Percentiles rank a stretch among this genome's conserved stretches.
phyloP scores from a whole-genome alignment of 805 yeast species.

The Ogataea paradorogensis region DNA sequence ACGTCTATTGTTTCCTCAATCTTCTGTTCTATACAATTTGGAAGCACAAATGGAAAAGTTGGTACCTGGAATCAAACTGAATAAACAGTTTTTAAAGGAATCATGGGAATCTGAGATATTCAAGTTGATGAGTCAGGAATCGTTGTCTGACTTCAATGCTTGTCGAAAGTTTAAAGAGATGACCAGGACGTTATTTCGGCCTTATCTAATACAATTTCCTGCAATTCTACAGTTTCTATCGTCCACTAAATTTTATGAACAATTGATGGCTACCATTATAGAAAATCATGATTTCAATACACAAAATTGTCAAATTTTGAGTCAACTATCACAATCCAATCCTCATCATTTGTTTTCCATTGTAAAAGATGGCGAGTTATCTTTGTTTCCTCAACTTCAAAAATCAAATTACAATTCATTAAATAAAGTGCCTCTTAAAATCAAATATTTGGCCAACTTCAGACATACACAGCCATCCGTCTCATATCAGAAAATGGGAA shows the following conservation, averaged over 20 bases:
- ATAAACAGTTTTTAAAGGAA: slow-evolving; percentile 1
- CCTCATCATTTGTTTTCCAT: neutral
- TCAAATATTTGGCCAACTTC: neutral
- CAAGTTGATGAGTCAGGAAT: slow-evolving; percentile 3
- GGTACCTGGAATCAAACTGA: slow-evolving; percentile 10
- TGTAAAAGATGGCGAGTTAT: neutral
- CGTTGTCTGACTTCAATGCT: slow-evolving; percentile 1
- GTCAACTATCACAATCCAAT: neutral
- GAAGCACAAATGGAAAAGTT: slow-evolving; percentile 5
- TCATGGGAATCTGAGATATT: slow-evolving; percentile 22
- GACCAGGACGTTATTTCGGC: slow-evolving; percentile 21
- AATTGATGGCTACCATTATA: neutral
- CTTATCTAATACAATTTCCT: slow-evolving; percentile 7
- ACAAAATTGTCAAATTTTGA: neutral
- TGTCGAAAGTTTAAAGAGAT: slow-evolving; percentile 18
- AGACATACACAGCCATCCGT: neutral
- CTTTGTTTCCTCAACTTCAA: neutral
- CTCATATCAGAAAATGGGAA: neutral
- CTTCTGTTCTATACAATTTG: slow-evolving; percentile 20
- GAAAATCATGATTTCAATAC: neutral
- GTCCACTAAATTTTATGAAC: slow-evolving; percentile 3
- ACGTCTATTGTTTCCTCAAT: slow-evolving; percentile 19
- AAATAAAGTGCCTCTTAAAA: neutral
- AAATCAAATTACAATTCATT: neutral
- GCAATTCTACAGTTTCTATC: neutral